Percentiles rank a stretch among this genome's conserved stretches.
Conservation (phyloP, 2,329 filamentous ascomycete genomes). For the Neocucurbitaria cava region DNA sequence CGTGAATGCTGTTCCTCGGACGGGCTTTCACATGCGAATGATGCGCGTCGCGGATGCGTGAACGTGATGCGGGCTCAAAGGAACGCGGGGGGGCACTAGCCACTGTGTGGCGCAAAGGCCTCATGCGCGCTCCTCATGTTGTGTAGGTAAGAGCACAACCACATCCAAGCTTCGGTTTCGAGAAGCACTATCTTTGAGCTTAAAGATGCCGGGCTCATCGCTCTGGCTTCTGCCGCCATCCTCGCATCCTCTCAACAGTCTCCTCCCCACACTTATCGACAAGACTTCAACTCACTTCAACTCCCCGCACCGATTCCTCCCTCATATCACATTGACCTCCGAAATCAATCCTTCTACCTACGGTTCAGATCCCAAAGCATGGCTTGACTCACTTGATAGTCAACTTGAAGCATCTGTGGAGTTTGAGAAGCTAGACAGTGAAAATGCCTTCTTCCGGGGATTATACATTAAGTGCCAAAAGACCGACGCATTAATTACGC, state of each 20-base stretch:
- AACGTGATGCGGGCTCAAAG: slow-evolving; percentile 11
- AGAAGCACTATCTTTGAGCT: neutral
- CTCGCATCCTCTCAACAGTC: slow-evolving; percentile 36
- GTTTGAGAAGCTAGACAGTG: slow-evolving; percentile 43
- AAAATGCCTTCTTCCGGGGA: slow-evolving; percentile 49
- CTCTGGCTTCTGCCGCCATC: slow-evolving; percentile 53
- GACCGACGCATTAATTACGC: slow-evolving; percentile 25
- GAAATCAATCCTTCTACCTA: slow-evolving; percentile 38
- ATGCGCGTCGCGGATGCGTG: slow-evolving; percentile 4
- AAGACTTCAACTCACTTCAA: slow-evolving; percentile 42
- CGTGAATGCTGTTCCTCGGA: slow-evolving; percentile 12
- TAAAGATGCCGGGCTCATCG: slow-evolving; percentile 50
- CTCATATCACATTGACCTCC: slow-evolving; percentile 53
- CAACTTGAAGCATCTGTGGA: slow-evolving; percentile 31
- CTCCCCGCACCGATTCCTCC: slow-evolving; percentile 49
- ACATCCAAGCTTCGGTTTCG: neutral
- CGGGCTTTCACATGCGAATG: slow-evolving; percentile 25
- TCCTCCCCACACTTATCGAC: slow-evolving; percentile 45
- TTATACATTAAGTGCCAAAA: slow-evolving; percentile 48
- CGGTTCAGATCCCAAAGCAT: slow-evolving; percentile 42
- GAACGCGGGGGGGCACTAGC: slow-evolving; percentile 8
- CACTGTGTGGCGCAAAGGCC: slow-evolving; percentile 19
- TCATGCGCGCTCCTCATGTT: too few species aligned
- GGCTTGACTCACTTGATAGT: slow-evolving; percentile 42
- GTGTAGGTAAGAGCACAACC: neutral